A percentile compares a stretch with the other conserved stretches of the same genome.
These are phyloP conservation scores for Nannizziopsis arthrosporioides DNA, from an alignment of 2,329 filamentous ascomycete species.

Conservation along the genomic window DNA sequence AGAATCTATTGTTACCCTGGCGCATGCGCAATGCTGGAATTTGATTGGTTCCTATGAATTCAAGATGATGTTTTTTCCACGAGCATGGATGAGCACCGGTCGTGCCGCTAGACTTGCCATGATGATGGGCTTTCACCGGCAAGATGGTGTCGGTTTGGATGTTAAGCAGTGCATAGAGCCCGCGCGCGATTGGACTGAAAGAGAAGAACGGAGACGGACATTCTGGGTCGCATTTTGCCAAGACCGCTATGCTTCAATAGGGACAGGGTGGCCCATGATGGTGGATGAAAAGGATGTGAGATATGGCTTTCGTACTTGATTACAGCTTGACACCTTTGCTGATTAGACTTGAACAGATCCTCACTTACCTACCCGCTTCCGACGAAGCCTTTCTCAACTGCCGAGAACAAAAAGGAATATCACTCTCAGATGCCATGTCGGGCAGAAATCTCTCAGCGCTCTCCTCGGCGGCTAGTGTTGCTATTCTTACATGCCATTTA, in stretches of 20 bases:
- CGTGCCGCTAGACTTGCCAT: slow-evolving; percentile 67
- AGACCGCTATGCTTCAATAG: slow-evolving; percentile 88
- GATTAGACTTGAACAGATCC: slow-evolving; percentile 41
- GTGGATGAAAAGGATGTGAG: slow-evolving; percentile 73
- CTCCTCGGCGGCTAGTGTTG: slow-evolving; percentile 66
- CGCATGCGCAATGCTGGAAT: slow-evolving; percentile 74
- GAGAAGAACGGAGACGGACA: slow-evolving; percentile 77
- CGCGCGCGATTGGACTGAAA: slow-evolving; percentile 84
- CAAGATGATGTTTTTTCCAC: slow-evolving; percentile 93
- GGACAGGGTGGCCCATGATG: slow-evolving; percentile 93
- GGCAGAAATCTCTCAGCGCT: slow-evolving; percentile 62
- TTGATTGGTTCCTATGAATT: slow-evolving; percentile 80
- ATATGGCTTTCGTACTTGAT: neutral
- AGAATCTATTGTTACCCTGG: slow-evolving; percentile 73
- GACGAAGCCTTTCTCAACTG: slow-evolving; percentile 79
- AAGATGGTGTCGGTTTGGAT: slow-evolving; percentile 72
- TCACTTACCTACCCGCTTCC: slow-evolving; percentile 69
- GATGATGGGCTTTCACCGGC: slow-evolving; percentile 84
- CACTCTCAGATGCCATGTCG: slow-evolving; percentile 45
- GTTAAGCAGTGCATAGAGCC: slow-evolving; percentile 85
- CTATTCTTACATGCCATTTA: slow-evolving; percentile 78
- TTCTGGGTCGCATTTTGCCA: slow-evolving; percentile 92
- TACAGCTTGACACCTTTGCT: neutral
- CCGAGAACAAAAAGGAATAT: slow-evolving; percentile 58
- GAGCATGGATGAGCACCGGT: slow-evolving; percentile 88